Evolutionary conservation across 2,329 filamentous ascomycete species (phyloP).

Genomic region (Calonectria ilicicola): DNA sequence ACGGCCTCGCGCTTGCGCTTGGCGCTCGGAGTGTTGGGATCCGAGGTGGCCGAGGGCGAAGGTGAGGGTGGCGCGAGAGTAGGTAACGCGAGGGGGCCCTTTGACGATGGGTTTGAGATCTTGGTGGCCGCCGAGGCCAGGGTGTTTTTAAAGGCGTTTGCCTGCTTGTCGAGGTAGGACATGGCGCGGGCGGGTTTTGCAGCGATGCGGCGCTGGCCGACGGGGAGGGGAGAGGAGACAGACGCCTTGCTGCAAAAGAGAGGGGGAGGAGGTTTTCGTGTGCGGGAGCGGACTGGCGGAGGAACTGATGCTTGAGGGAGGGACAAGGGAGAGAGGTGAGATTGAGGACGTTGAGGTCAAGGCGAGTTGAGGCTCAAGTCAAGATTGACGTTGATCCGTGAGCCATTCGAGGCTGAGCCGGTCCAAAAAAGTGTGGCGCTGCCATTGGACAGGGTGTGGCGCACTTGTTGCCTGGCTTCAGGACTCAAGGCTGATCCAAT

Average conservation of each 20-base stretch:
- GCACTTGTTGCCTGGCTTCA: background rate
- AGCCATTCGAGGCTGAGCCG: slow-evolving; percentile 37
- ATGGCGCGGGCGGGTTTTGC: slow-evolving; percentile 54
- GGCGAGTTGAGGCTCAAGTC: slow-evolving; percentile 26
- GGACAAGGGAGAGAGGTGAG: slow-evolving; percentile 9
- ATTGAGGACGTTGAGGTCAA: slow-evolving; percentile 21
- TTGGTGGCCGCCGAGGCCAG: slow-evolving; percentile 74
- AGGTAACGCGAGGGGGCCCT: slow-evolving; percentile 63
- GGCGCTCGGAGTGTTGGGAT: slow-evolving; percentile 72
- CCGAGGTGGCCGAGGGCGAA: slow-evolving; percentile 68
- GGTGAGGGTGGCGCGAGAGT: slow-evolving; percentile 74
- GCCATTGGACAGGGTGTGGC: too few relatives aligned
- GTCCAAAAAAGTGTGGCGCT: slow-evolving; percentile 13
- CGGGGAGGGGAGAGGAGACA: background rate
- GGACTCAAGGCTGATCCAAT: background rate
- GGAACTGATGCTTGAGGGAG: background rate
- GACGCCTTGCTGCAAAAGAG: slow-evolving; percentile 4
- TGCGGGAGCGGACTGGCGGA: background rate
- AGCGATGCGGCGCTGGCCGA: slow-evolving; percentile 27
- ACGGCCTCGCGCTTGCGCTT: slow-evolving; percentile 70
- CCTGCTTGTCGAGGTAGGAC: slow-evolving; percentile 76
- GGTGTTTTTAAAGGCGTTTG: slow-evolving; percentile 71
- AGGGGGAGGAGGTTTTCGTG: background rate
- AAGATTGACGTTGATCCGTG: slow-evolving; percentile 39
- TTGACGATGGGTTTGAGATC: slow-evolving; percentile 63